These are phyloP conservation scores for Athelia sp. DNA, from an alignment of 1,284 basidiomycete species.

Conservation along the genomic window DNA sequence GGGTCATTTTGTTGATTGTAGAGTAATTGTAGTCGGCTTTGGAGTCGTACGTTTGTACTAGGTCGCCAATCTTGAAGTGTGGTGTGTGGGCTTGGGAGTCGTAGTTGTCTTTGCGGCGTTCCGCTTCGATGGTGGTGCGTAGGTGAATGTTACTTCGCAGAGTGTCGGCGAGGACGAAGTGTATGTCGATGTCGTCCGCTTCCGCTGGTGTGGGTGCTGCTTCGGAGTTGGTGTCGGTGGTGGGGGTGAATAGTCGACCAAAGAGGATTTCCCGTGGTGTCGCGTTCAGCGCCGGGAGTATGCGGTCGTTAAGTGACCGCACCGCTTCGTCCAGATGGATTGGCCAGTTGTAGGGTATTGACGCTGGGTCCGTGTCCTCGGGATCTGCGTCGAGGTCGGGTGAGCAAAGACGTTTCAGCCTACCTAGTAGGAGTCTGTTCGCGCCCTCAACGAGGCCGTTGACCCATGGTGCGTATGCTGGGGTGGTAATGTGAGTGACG, in stretches of 20 bases:
- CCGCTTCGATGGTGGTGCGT: neutral
- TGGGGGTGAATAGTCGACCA: neutral
- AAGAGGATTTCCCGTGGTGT: neutral
- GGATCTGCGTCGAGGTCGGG: constrained; percentile 2
- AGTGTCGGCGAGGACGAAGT: neutral
- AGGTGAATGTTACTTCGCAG: neutral
- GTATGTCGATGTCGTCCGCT: neutral
- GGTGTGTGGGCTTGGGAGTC: neutral
- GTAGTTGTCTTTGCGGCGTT: neutral
- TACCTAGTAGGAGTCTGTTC: constrained; percentile 7
- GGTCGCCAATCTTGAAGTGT: constrained; percentile 1
- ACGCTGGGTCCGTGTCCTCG: neutral
- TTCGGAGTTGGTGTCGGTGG: neutral
- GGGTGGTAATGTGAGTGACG: constrained; percentile 6
- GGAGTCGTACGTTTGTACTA: constrained; percentile 6
- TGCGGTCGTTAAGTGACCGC: neutral
- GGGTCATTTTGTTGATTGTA: neutral
- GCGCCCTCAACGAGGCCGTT: constrained; percentile 11
- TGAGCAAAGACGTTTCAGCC: constrained; percentile 3
- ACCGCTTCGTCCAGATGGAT: neutral
- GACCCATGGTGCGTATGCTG: constrained; percentile 9
- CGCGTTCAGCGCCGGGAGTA: neutral
- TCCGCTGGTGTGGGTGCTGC: neutral
- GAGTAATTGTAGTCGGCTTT: neutral
- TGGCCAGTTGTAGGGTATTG: neutral